Conservation (phyloP, 2,329 filamentous ascomycete species). For the Trichoderma oligosporum region DNA sequence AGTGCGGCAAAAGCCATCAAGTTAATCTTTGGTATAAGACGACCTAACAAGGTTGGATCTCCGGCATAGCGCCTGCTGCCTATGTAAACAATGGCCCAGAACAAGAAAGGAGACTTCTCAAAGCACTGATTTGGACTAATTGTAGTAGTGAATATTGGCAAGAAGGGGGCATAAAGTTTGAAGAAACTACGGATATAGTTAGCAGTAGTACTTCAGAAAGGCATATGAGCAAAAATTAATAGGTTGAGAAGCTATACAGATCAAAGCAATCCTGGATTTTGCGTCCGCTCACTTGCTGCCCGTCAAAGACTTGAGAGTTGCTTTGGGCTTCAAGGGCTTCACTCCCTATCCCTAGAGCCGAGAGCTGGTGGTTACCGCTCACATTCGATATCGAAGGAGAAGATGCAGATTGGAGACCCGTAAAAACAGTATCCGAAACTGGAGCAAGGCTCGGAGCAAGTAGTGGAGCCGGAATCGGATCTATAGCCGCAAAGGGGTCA, state of each 20-base stretch:
- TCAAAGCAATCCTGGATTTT: constrained; percentile 13
- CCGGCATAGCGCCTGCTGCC: constrained; percentile 36
- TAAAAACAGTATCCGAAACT: neutral
- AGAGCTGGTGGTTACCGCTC: neutral
- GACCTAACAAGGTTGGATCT: constrained; percentile 34
- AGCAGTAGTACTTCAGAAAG: neutral
- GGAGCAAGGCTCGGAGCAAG: neutral
- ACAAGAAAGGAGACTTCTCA: constrained; percentile 27
- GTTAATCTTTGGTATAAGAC: constrained; percentile 32
- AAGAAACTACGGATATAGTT: constrained; percentile 4
- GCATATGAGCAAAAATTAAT: neutral
- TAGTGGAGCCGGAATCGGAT: neutral
- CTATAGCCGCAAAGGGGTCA: neutral
- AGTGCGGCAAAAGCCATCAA: constrained; percentile 35
- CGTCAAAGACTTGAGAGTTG: neutral
- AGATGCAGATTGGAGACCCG: neutral
- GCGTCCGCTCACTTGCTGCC: neutral
- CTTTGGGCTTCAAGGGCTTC: neutral
- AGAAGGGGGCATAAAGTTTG: constrained; percentile 1
- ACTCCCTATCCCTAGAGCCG: neutral
- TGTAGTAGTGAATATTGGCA: neutral
- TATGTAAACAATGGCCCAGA: constrained; percentile 39
- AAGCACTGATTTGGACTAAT: neutral
- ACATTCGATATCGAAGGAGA: neutral
- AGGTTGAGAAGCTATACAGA: neutral